Evolutionary conservation across 768 basidiomycete species (phyloP).

Genomic region (Serendipita sp.): DNA sequence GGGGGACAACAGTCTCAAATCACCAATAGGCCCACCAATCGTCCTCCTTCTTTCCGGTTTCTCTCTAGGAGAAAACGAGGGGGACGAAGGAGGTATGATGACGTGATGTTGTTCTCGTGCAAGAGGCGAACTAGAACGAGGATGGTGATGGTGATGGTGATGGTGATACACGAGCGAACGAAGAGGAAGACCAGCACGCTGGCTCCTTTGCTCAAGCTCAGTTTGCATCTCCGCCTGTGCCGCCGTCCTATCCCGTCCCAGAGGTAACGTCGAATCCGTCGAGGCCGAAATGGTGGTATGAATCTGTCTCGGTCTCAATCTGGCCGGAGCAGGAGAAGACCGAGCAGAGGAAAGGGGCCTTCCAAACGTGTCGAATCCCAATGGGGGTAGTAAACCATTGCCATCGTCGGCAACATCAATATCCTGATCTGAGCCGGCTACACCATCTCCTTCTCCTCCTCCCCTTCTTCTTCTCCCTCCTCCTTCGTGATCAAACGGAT

Average conservation of each 20-base stretch:
- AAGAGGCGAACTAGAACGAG: not conserved
- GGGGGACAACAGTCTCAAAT: not conserved
- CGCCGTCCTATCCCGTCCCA: not conserved
- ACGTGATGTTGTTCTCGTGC: not conserved
- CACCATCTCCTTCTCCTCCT: no score
- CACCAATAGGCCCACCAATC: not conserved
- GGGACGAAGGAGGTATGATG: not conserved
- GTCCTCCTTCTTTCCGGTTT: not conserved
- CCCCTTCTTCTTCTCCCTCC: not conserved
- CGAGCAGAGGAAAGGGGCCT: not conserved
- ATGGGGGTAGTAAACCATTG: no score
- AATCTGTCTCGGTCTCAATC: not conserved
- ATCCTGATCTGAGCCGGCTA: not conserved
- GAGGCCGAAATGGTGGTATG: constrained; percentile 1
- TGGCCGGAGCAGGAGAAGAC: not conserved
- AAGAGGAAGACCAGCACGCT: not conserved
- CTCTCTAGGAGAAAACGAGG: not conserved
- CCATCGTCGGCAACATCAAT: not conserved
- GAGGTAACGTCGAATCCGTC: constrained; percentile 3
- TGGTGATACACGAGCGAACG: not conserved
- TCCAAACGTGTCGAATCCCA: not conserved
- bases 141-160: not conserved
- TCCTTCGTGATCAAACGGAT: not conserved
- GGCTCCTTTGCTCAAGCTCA: not conserved
- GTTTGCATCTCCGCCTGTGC: not conserved